Conservation (phyloP, 805 yeast species). For the Candida tammaniensis region DNA sequence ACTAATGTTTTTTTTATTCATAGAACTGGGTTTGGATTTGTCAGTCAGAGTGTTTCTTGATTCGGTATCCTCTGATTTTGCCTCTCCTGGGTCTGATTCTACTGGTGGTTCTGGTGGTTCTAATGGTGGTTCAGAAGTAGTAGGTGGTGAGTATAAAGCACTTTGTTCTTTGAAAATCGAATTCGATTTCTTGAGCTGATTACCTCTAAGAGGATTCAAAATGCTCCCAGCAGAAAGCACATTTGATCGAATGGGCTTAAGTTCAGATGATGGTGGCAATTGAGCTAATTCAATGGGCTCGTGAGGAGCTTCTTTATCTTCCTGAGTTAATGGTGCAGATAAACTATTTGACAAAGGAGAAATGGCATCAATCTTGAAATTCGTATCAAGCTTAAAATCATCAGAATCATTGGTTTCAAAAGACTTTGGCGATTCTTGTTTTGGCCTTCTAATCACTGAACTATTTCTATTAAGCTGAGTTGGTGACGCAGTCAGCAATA, state of each 20-base stretch:
- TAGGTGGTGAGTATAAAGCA: constrained; percentile 7
- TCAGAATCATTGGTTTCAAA: constrained; percentile 1
- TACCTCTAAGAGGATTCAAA: constrained; percentile 15
- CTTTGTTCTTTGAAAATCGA: constrained; percentile 16
- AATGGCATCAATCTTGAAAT: constrained; percentile 10
- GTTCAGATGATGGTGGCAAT: too few relatives aligned
- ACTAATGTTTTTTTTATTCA: not conserved
- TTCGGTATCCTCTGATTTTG: too few relatives aligned
- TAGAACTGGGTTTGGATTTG: not conserved
- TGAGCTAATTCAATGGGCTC: too few relatives aligned
- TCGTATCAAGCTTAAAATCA: not conserved
- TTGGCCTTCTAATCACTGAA: constrained; percentile 6
- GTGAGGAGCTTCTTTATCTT: constrained; percentile 5
- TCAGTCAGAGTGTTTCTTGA: not conserved
- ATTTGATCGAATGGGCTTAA: too few relatives aligned
- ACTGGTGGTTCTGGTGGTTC: not conserved
- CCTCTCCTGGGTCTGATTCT: too few relatives aligned
- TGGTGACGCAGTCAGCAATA: constrained; percentile 14
- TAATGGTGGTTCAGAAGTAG: too few relatives aligned
- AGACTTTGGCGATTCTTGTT: not conserved
- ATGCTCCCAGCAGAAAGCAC: constrained; percentile 12
- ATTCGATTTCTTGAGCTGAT: constrained; percentile 5
- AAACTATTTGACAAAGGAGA: constrained; percentile 11
- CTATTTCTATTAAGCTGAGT: constrained; percentile 3
- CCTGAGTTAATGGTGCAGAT: not conserved